Base-by-base conservation (phyloP, 2,329 filamentous ascomycete genomes). In the Aphanocladium album region DNA sequence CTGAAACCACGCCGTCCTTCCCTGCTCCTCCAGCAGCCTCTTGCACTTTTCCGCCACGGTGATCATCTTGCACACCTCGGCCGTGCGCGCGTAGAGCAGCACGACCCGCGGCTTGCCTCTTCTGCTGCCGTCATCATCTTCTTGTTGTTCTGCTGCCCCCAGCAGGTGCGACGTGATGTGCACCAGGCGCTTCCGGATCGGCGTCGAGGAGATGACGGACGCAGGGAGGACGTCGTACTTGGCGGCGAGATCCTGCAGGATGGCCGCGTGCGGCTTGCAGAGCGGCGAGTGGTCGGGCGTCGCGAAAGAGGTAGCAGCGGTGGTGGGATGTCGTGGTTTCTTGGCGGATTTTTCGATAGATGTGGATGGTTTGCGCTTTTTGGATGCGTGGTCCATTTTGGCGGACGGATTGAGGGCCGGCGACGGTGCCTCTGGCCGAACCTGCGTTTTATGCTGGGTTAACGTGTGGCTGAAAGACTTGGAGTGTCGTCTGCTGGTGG, bases 1-100 rank as follows among this genome's bases (percentile, higher is more conserved):
- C 69, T 84, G 83, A 62, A 74, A 83, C 78, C 80, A 85, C 52
- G 73, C 65, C 62, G 74, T 76, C 23, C 17, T 9, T 3, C 76
- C 77, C 45, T 76, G 72, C 55, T 79, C 76, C 35, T 68, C 74
- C 57, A 89, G 72, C 51, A 84, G 75, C 43, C 81, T 75, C 71
- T 88, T 88, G 60, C 79, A 80, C 41, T 89, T 85, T 72, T 91
- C 89, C 49, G 80, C 80, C 50, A 91, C 81, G 4, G 83, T 87
- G 66, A 90, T 83, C 67, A 90, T 77, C 72, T 91, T 92, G 72
- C 79, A 79, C 1, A 83, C 79, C 3, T 84, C 80, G 11, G 70
- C 62, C 0, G 80, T 74, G 21, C 79, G 79, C 35, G 82, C 80
- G 66, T 83, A 77, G 19, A 86, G 71, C 43, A 86, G 69, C n/a